Percentiles rank a stretch among this genome's conserved stretches.
These are phyloP conservation scores for Lachnellula arida DNA, from an alignment of 2,329 filamentous ascomycete species.

Conservation along the genomic window DNA sequence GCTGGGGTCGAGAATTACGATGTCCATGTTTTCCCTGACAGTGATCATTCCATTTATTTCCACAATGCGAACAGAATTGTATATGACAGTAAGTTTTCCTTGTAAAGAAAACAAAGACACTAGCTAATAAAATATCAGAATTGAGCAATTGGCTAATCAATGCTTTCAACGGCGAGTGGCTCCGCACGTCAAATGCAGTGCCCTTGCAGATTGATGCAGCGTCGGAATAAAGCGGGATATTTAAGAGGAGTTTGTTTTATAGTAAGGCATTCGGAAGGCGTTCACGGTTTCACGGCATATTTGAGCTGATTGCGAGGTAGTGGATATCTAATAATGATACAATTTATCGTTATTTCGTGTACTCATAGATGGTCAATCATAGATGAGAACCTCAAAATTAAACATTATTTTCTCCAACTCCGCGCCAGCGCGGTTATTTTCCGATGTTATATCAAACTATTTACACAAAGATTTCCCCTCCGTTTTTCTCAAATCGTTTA, in stretches of 20 bases:
- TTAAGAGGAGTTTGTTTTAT: not conserved
- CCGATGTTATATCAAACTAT: not conserved
- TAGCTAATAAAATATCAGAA: slow-evolving; percentile 48
- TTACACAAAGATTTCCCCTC: too few relatives aligned
- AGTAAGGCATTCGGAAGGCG: not conserved
- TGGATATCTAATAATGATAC: not conserved
- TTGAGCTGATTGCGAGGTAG: too few relatives aligned
- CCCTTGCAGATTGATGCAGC: slow-evolving; percentile 27
- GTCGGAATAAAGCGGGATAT: slow-evolving; percentile 13
- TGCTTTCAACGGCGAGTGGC: slow-evolving; percentile 96
- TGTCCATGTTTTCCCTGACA: slow-evolving; percentile 93
- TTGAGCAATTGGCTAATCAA: slow-evolving; percentile 89
- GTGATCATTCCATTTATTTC: slow-evolving; percentile 91
- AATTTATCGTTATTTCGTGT: not conserved
- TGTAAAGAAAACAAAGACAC: slow-evolving; percentile 1
- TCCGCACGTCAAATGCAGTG: slow-evolving; percentile 39
- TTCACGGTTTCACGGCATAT: not conserved
- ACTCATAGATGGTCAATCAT: not conserved
- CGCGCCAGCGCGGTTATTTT: not conserved
- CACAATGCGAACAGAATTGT: slow-evolving; percentile 90
- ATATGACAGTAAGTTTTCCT: slow-evolving; percentile 74
- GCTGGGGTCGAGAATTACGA: slow-evolving; percentile 87
- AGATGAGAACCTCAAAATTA: not conserved
- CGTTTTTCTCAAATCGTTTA: too few relatives aligned
- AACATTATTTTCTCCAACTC: not conserved